A percentile compares a stretch with the other conserved stretches of the same genome.
phyloP scores from a whole-genome alignment of 169 alveolate species.

The Plasmodium falciparum region DNA sequence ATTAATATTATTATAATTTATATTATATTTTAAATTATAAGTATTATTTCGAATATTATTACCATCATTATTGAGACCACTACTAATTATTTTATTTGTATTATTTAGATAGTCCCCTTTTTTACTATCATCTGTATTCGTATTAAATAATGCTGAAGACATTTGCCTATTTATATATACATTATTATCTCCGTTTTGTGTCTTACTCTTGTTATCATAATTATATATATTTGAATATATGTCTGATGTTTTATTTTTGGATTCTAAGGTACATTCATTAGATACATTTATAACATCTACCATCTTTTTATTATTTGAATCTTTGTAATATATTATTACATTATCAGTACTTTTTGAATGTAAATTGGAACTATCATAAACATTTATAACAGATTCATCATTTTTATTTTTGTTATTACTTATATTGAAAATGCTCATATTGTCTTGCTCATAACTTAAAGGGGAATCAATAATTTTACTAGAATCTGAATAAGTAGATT shows the following conservation, averaged over 20 bases:
- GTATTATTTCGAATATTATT: not conserved
- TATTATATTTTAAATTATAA: too few species aligned
- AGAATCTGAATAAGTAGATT: constrained; percentile 57
- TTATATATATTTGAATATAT: too few species aligned
- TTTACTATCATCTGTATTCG: not conserved
- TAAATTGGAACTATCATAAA: not conserved
- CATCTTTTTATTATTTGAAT: not conserved
- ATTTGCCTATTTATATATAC: not conserved
- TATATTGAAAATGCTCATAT: not conserved
- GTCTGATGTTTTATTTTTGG: not conserved
- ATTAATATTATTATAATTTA: too few species aligned
- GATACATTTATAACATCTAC: not conserved
- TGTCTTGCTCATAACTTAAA: constrained; percentile 5
- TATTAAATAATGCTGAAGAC: not conserved
- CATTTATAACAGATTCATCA: not conserved
- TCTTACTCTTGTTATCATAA: not conserved
- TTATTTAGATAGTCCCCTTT: not conserved
- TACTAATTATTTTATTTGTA: constrained; percentile 1
- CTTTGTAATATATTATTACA: not conserved
- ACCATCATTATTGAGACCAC: not conserved
- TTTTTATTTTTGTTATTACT: not conserved
- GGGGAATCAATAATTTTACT: constrained; percentile 49
- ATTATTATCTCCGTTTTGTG: not conserved
- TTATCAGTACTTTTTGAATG: constrained; percentile 8
- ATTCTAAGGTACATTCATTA: not conserved